A percentile compares a stretch with the other conserved stretches of the same genome.
Conservation (phyloP, 140 eudicot species). For the Bidens hawaiensis region DNA sequence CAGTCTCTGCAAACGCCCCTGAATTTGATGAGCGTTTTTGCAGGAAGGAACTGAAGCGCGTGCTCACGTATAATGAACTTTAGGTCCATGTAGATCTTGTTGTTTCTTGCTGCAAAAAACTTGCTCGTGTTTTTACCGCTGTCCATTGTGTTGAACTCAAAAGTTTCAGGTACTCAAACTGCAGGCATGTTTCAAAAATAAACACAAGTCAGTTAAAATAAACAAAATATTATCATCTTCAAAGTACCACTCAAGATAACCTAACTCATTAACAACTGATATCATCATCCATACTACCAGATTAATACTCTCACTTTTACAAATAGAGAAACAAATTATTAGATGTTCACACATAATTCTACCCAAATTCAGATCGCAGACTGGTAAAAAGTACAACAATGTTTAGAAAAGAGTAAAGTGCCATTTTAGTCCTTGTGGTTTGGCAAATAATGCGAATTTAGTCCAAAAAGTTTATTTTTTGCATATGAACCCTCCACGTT, state of each 20-base stretch:
- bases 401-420: too few species aligned
- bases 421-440: too few species aligned
- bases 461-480: too few species aligned
- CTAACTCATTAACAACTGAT: not conserved
- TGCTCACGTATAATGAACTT: conserved; percentile 53
- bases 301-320: too few species aligned
- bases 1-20: conserved; percentile 62
- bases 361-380: too few species aligned
- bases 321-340: too few species aligned
- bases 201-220: not conserved
- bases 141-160: conserved; percentile 37
- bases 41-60: conserved; percentile 68
- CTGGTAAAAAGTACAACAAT: too few species aligned
- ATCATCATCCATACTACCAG: too few species aligned
- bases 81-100: conserved; percentile 57
- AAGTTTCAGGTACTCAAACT: conserved; percentile 21
- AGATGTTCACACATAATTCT: too few species aligned
- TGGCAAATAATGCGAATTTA: too few species aligned
- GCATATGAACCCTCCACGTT: too few species aligned
- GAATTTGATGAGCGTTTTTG: conserved; percentile 50
- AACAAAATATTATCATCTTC: not conserved
- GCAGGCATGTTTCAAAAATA: conserved; percentile 8
- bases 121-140: conserved; percentile 42
- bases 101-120: conserved; percentile 28
- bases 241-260: conserved; percentile 5